Percentiles rank a stretch among this genome's conserved stretches.
phyloP scores from a whole-genome alignment of 1,284 basidiomycete genomes.

The Agroathelia rolfsii region DNA sequence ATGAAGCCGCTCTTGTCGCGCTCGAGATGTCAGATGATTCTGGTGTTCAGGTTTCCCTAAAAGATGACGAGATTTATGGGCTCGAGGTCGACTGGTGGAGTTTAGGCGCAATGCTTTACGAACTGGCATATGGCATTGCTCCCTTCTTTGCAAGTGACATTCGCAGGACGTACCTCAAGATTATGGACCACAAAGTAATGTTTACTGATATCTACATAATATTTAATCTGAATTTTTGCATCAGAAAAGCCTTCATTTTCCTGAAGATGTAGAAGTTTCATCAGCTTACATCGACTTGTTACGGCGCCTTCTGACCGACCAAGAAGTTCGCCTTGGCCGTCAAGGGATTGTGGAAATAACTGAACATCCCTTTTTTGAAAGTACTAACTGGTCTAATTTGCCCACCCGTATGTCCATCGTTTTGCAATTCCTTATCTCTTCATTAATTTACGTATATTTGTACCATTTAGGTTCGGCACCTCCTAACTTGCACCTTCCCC shows the following conservation, averaged over 20 bases:
- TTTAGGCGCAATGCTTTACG: slow-evolving; percentile 79
- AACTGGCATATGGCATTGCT: slow-evolving; percentile 71
- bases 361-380: slow-evolving; percentile 54
- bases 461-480: slow-evolving; percentile 33
- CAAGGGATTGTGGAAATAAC: slow-evolving; percentile 48
- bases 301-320: slow-evolving; percentile 43
- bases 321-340: slow-evolving; percentile 60
- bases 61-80: slow-evolving; percentile 52
- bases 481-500: slow-evolving; percentile 43
- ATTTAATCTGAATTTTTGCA: slow-evolving; percentile 6
- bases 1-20: slow-evolving; percentile 73
- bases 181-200: slow-evolving; percentile 67
- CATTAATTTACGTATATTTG: slow-evolving; percentile 6
- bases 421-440: slow-evolving; percentile 1
- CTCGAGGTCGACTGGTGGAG: slow-evolving; percentile 92
- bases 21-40: slow-evolving; percentile 52
- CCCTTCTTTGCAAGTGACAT: slow-evolving; percentile 86
- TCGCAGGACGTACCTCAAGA: slow-evolving; percentile 69
- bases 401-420: slow-evolving; percentile 31
- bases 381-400: slow-evolving; percentile 45
- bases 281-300: slow-evolving; percentile 41
- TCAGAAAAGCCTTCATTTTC: slow-evolving; percentile 54
- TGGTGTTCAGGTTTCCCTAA: slow-evolving; percentile 10
- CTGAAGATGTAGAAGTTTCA: slow-evolving; percentile 32
- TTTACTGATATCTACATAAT: neutral